Percentiles rank a stretch among this genome's conserved stretches.
These are phyloP conservation scores for Colletotrichum lupini DNA, from an alignment of 2,329 filamentous ascomycete genomes.

Conservation along the genomic window DNA sequence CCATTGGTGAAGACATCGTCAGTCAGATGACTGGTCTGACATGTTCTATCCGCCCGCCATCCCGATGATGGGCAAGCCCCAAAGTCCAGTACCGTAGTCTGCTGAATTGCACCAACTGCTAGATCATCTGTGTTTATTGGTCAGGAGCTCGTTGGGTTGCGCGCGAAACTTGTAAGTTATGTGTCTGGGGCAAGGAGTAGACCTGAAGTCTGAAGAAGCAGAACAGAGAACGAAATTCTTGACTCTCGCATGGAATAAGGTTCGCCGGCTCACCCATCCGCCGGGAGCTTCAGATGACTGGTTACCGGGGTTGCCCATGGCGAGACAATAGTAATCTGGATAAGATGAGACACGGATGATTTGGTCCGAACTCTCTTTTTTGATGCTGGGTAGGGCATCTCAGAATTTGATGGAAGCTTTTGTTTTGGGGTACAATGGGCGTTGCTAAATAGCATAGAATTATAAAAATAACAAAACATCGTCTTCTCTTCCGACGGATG, in stretches of 20 bases:
- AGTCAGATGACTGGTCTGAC: conserved; percentile 10
- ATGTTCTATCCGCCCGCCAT: background rate
- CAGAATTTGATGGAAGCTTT: background rate
- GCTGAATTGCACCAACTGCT: background rate
- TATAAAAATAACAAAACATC: background rate
- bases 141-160: background rate
- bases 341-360: background rate
- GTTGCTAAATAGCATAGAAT: too few species aligned
- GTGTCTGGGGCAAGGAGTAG: background rate
- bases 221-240: background rate
- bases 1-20: conserved; percentile 5
- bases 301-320: background rate
- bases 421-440: background rate
- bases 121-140: too few species aligned
- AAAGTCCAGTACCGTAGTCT: background rate
- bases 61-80: background rate
- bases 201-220: background rate
- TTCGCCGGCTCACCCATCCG: background rate
- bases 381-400: background rate
- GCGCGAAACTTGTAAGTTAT: background rate
- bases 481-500: background rate
- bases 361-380: background rate
- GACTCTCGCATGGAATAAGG: background rate
- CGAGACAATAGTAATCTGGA: background rate
- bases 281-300: background rate